Evolutionary conservation across 768 basidiomycete species (phyloP).

Genomic region (Lyophyllum shimeji): DNA sequence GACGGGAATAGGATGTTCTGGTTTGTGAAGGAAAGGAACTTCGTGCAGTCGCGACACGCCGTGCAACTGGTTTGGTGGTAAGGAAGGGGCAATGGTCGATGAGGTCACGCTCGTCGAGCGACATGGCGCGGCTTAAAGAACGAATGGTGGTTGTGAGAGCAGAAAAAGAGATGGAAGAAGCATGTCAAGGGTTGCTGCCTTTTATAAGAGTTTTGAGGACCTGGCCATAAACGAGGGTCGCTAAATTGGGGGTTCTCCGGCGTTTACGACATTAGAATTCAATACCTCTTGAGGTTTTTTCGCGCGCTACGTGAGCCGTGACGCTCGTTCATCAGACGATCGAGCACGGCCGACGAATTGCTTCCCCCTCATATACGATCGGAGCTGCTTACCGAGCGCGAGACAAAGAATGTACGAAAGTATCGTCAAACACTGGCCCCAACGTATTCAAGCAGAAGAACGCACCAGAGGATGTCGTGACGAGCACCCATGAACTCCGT

Average conservation of each 20-base stretch:
- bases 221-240: slow-evolving; percentile 3
- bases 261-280: neutral
- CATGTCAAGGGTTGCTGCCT: neutral
- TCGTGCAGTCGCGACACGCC: neutral
- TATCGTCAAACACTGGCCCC: neutral
- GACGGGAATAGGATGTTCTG: neutral
- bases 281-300: neutral
- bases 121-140: slow-evolving; percentile 3
- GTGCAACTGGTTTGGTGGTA: neutral
- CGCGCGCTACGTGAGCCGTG: neutral
- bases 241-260: neutral
- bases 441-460: neutral
- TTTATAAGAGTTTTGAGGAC: neutral
- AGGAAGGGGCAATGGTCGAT: neutral
- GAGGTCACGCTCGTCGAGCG: slow-evolving; percentile 4
- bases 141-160: slow-evolving; percentile 1
- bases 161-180: neutral
- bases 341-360: neutral
- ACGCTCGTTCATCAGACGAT: neutral
- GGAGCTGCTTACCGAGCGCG: neutral
- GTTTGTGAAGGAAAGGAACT: neutral
- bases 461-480: neutral
- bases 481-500: neutral
- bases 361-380: slow-evolving; percentile 3
- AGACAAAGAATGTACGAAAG: neutral